A percentile compares a stretch with the other conserved stretches of the same genome.
These are phyloP conservation scores for Ilyonectria robusta DNA, from an alignment of 2,329 filamentous ascomycete species.

Conservation along the genomic window DNA sequence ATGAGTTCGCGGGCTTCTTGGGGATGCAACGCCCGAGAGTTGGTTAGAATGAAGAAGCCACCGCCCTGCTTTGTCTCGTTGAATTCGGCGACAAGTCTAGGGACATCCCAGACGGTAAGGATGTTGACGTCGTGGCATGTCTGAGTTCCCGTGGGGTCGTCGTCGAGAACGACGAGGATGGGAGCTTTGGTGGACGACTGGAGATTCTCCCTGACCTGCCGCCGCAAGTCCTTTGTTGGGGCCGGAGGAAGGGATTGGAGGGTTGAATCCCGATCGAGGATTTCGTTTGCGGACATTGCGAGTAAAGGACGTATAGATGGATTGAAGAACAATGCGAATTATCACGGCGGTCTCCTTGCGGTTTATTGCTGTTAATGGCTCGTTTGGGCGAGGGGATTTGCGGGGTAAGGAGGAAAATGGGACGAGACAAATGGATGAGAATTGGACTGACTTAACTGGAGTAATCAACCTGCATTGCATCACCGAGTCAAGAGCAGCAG, in stretches of 20 bases:
- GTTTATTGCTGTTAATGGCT: background rate
- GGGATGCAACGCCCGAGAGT: constrained; percentile 69
- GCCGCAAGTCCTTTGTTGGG: constrained; percentile 27
- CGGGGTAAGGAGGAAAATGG: background rate
- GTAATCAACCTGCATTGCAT: background rate
- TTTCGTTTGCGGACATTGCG: constrained; percentile 21
- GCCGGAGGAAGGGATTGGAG: constrained; percentile 33
- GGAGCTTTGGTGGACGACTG: constrained; percentile 40
- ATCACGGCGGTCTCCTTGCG: no score
- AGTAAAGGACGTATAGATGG: background rate
- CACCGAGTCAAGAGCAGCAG: background rate
- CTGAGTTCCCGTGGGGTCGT: constrained; percentile 73
- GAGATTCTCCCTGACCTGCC: constrained; percentile 25
- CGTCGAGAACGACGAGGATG: constrained; percentile 62
- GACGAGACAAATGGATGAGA: background rate
- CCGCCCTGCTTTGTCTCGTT: constrained; percentile 49
- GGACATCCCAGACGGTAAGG: constrained; percentile 66
- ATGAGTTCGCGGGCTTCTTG: constrained; percentile 63
- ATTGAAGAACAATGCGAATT: background rate
- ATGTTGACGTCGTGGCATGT: constrained; percentile 72
- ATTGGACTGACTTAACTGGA: background rate
- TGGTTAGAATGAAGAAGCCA: constrained; percentile 74
- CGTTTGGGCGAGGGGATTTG: background rate
- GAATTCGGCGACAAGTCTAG: constrained; percentile 61
- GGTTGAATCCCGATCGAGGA: constrained; percentile 21